These are phyloP conservation scores for Przewalskia tangutica DNA, from an alignment of 257 asterid genomes.

Conservation along the genomic window DNA sequence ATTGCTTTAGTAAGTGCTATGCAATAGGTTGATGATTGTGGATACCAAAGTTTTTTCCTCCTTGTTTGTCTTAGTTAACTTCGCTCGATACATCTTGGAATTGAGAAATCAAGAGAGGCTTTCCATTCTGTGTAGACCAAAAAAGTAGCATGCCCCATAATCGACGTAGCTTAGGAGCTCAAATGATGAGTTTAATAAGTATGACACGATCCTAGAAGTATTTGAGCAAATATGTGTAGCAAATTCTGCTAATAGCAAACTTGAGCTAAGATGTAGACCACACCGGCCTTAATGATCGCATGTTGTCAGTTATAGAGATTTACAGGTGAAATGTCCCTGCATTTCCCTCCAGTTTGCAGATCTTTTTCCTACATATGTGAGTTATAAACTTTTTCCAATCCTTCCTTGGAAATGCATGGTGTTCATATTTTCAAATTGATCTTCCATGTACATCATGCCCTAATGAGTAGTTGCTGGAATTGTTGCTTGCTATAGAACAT, in stretches of 20 bases:
- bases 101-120: background rate
- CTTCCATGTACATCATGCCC: background rate
- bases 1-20: background rate
- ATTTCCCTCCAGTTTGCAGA: background rate
- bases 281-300: background rate
- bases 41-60: background rate
- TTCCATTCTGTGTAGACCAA: background rate
- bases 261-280: background rate
- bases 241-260: background rate
- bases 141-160: background rate
- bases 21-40: background rate
- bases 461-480: background rate
- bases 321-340: background rate
- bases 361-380: background rate
- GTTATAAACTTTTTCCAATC: background rate
- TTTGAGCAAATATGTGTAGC: background rate
- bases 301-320: background rate
- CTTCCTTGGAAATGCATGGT: background rate
- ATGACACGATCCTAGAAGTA: background rate
- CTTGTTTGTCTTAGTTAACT: background rate
- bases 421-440: background rate
- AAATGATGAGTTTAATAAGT: background rate
- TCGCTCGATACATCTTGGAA: background rate
- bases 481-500: background rate
- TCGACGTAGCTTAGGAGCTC: background rate